Evolutionary conservation across 1,139 yeast species (phyloP), one percentile per base, ranked within the genome.

Genomic region (Chernovozyma aurita): DNA sequence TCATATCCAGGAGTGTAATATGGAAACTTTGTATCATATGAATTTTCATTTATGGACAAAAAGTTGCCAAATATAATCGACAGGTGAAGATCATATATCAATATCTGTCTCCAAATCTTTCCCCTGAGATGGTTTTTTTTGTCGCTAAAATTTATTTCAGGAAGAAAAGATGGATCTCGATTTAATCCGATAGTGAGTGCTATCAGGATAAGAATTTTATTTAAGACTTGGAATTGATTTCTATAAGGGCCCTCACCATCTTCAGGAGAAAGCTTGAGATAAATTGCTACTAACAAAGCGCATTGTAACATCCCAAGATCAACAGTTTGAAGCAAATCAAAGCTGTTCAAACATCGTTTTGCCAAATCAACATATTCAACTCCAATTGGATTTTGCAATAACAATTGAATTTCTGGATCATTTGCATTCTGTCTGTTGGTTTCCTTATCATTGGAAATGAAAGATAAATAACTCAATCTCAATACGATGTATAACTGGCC

Each of bases 131-230:
- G 59, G 30, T 63, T 55, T 16, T 52, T 39, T 25, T 49, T 44
- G 32, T 50, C 46, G 40, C 47, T 52, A 14, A 43, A 37, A 13
- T 44, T 37, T 22, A 47, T 41, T 3, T 48, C 57, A 5, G 54
- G 58, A 26, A 60, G 59, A 12, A 40, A 55, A 17, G 40, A 45
- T 7, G 68, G 73, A 37, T 71, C 77, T 26, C 75, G 55, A 49
- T 73, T 68, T 20, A 73, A 42, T 0, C 78, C 78, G 31, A 70
- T 54, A 0, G 73, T 57, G 25, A 59, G 55, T 0, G 69, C 76
- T 59, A 68, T 64, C 39, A 70, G 74, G 2, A 70, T 50, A 29
- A 73, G 41, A 46, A 65, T 52, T 3, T 71, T 68, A 3, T 62
- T 55, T 36, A 63, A 61, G 1, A 68, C 60, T 37, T 67, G 73